Evolutionary conservation across 164 flowering plant species (phyloP), one percentile per base, ranked within the genome.

Genomic region (Chimonanthus salicifolius): DNA sequence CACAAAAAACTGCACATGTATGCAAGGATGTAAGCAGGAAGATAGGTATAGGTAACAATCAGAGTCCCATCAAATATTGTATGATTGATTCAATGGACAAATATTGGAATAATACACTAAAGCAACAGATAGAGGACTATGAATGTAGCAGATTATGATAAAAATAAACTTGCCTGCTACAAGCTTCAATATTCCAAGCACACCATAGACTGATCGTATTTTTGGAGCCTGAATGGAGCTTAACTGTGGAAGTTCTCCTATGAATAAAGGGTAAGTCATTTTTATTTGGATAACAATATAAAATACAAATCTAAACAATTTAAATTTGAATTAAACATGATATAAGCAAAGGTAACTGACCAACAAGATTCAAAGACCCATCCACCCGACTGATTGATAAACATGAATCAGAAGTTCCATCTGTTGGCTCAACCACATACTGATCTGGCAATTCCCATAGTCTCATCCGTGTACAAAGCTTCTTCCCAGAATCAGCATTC

Each of bases 371-470:
- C 86, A 91, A 78, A 2, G 99, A 89, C 6, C 92, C 98, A 83
- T 95, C 97, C 2, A 70, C 77, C 45, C 97, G 87, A 79, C 90
- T 91, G 64, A 95, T 81, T 6, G 87, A 74, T 79, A 95, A 76
- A 79, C 74, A 82, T 10, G 94, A 83, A 72, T 86, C 85, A 71
- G 83, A 71, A 47, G 88, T 81, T 10, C 92, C 99, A 82, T 92
- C 94, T 10, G 90, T 93, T 5, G 99, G 97, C 86, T 95, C 99
- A 74, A 93, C 78, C 33, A 93, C 86, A 77, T 88, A 95, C 82
- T 89, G 90, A 78, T 94, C 94, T 2, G 98, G 91, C 58, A 90
- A 89, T 60, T 94, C 98, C 99, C 98, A 94, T 3, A 92, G 80
- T 49, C 99, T 86, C 98, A 94, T 86, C 20, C 87, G 73, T 6